phyloP scores from a whole-genome alignment of 768 basidiomycete species.

The Pholiota microspora region DNA sequence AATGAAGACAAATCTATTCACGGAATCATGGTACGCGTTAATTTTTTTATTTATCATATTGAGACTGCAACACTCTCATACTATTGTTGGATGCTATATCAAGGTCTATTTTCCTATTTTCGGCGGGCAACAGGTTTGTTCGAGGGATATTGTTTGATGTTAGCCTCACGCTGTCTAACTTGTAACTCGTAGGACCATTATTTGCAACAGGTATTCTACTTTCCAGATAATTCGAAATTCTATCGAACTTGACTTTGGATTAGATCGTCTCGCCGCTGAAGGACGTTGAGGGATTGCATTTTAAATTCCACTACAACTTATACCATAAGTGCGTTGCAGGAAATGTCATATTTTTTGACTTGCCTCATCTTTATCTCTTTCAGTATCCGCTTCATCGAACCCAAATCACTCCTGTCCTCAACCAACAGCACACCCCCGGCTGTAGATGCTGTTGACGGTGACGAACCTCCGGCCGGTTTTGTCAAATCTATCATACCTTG shows the following conservation, averaged over 20 bases:
- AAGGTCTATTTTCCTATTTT: constrained; percentile 98
- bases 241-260: not conserved
- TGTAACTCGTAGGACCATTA: constrained; percentile 76
- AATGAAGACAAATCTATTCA: constrained; percentile 84
- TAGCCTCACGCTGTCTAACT: not conserved
- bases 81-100: constrained; percentile 4
- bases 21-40: constrained; percentile 84
- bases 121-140: constrained; percentile 77
- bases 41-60: constrained; percentile 5
- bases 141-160: not conserved
- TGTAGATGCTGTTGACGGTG: constrained; percentile 32
- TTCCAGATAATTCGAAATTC: not conserved
- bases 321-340: constrained; percentile 78
- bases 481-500: constrained; percentile 98
- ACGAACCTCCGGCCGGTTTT: constrained; percentile 75
- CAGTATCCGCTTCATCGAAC: constrained; percentile 92
- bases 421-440: constrained; percentile 38
- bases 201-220: constrained; percentile 72
- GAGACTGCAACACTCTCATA: not conserved
- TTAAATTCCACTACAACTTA: constrained; percentile 92
- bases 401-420: constrained; percentile 59
- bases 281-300: constrained; percentile 96
- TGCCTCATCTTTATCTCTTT: not conserved
- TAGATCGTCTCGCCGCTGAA: constrained; percentile 94
- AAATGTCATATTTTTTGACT: not conserved